Evolutionary conservation across 305 asterid genomes (phyloP).

Genomic region (Andrographis paniculata): DNA sequence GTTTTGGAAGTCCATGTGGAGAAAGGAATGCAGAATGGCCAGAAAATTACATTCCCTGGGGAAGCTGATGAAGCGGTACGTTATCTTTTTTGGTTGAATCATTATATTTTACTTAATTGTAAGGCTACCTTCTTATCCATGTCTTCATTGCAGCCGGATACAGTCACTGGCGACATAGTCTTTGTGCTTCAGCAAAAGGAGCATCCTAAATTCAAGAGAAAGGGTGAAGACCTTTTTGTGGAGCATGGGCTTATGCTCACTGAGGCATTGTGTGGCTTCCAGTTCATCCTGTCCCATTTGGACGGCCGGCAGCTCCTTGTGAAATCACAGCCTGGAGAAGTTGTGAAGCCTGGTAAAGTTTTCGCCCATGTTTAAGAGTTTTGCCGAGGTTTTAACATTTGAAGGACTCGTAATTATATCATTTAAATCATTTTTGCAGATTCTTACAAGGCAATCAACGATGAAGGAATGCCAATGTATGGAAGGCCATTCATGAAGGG

Average conservation of each 20-base stretch:
- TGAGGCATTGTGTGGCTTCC: slow-evolving; percentile 85
- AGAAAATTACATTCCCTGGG: slow-evolving; percentile 53
- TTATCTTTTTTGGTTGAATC: background rate
- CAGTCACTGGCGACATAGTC: slow-evolving; percentile 64
- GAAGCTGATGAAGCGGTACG: slow-evolving; percentile 62
- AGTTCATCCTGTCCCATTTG: slow-evolving; percentile 53
- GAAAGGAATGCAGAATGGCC: slow-evolving; percentile 54
- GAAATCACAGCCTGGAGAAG: slow-evolving; percentile 69
- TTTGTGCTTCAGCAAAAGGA: slow-evolving; percentile 76
- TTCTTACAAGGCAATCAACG: slow-evolving; percentile 47
- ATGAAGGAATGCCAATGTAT: slow-evolving; percentile 58
- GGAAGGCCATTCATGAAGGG: slow-evolving; percentile 55
- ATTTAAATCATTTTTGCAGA: no score
- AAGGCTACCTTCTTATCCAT: background rate
- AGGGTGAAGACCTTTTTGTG: slow-evolving; percentile 66
- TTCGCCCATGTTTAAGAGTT: background rate
- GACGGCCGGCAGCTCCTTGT: slow-evolving; percentile 72
- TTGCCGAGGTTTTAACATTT: no score
- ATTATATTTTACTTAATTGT: no score
- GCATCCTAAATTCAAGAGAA: slow-evolving; percentile 70
- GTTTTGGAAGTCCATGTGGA: slow-evolving; percentile 56
- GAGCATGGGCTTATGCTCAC: slow-evolving; percentile 61
- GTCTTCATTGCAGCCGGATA: slow-evolving; percentile 59
- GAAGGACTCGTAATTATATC: no score
- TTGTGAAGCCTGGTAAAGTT: slow-evolving; percentile 66